Conservation (phyloP, 108 stramenopile species). For the Pinguiococcus pyrenoidosus region DNA sequence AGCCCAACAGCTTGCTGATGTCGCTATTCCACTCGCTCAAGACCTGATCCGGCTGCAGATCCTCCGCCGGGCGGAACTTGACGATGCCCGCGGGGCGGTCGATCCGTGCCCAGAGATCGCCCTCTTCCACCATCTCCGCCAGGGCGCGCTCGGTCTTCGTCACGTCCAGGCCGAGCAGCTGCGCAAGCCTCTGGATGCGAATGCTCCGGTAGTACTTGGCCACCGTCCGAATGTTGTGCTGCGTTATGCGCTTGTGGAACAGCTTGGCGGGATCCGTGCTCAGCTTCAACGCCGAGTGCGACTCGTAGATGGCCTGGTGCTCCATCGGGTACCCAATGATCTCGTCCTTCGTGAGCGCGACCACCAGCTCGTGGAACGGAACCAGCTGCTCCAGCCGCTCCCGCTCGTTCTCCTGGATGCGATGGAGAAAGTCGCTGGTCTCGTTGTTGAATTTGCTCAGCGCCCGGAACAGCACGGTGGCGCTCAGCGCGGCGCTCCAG, state of each 20-base stretch:
- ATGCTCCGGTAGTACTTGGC: constrained; percentile 79
- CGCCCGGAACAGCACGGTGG: constrained; percentile 69
- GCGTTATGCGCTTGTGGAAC: constrained; percentile 75
- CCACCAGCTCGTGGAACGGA: constrained; percentile 14
- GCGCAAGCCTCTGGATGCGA: constrained; percentile 61
- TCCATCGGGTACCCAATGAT: constrained; percentile 75
- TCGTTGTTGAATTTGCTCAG: constrained; percentile 65
- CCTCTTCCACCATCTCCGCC: constrained; percentile 66
- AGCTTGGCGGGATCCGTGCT: constrained; percentile 9
- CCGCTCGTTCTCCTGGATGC: constrained; percentile 46
- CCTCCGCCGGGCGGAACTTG: constrained; percentile 54
- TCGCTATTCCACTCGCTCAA: constrained; percentile 84
- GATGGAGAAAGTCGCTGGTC: constrained; percentile 77
- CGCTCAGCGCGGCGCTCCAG: constrained; percentile 64
- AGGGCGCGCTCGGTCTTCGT: constrained; percentile 61
- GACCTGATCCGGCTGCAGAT: constrained; percentile 60
- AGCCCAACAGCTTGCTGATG: constrained; percentile 67
- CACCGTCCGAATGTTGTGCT: constrained; percentile 87
- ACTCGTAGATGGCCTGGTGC: constrained; percentile 57
- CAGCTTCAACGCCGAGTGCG: constrained; percentile 35
- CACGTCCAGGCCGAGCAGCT: constrained; percentile 58
- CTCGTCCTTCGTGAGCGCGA: constrained; percentile 55
- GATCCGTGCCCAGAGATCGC: constrained; percentile 50
- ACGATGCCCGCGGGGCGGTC: constrained; percentile 22
- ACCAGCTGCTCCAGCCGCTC: constrained; percentile 19